Evolutionary conservation across 2,329 filamentous ascomycete species (phyloP).

Genomic region (Alternaria dauci): DNA sequence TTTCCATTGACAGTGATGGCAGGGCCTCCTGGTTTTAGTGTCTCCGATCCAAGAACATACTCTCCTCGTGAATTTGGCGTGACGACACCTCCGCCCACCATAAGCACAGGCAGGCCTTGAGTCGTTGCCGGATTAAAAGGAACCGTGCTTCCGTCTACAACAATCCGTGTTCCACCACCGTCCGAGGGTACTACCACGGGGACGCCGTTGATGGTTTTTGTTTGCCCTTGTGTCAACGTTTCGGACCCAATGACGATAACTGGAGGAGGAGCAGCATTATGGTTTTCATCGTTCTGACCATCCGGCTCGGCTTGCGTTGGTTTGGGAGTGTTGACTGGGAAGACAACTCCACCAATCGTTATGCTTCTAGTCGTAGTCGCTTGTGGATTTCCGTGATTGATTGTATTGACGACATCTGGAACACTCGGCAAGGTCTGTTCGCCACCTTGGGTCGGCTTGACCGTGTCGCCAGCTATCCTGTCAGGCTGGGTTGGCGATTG

Average conservation of each 20-base stretch:
- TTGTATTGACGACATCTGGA: neutral
- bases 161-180: conserved; percentile 32
- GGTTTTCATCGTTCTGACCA: conserved; percentile 10
- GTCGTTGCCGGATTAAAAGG: conserved; percentile 29
- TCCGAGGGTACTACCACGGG: conserved; percentile 36
- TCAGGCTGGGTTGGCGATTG: conserved; percentile 2
- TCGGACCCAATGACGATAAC: conserved; percentile 36
- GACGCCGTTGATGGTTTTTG: conserved; percentile 43
- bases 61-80: conserved; percentile 45
- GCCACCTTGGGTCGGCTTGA: conserved; percentile 9
- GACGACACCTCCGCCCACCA: conserved; percentile 35
- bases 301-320: conserved; percentile 15
- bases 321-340: conserved; percentile 26
- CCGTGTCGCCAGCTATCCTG: neutral
- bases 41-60: conserved; percentile 46
- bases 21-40: conserved; percentile 37
- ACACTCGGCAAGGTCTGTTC: conserved; percentile 14
- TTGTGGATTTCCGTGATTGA: conserved; percentile 7
- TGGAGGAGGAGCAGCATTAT: conserved; percentile 17
- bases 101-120: conserved; percentile 32
- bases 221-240: conserved; percentile 43
- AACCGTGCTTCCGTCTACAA: conserved; percentile 42
- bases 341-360: conserved; percentile 34
- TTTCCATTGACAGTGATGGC: conserved; percentile 49
- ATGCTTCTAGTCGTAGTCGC: conserved; percentile 16